Evolutionary conservation across 1,284 basidiomycete species (phyloP).

Genomic region (Mycosarcoma maydis): DNA sequence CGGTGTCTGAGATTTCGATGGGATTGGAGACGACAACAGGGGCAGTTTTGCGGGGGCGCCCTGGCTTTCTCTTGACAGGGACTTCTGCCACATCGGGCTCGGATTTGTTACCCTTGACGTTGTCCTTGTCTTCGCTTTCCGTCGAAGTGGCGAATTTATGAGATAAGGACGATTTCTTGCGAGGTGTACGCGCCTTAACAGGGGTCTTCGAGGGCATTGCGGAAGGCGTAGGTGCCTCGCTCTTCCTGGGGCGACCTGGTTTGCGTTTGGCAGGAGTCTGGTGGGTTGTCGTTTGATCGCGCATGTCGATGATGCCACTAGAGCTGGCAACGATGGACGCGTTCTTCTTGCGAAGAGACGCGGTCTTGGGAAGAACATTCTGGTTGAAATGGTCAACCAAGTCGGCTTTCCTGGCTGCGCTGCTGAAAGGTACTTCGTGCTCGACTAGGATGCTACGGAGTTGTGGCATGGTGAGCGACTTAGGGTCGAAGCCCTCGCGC

Average conservation of each 20-base stretch:
- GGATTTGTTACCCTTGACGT: conserved; percentile 2
- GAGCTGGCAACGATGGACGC: conserved; percentile 68
- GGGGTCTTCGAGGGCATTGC: conserved; percentile 2
- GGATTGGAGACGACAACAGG: conserved; percentile 16
- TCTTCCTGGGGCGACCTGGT: conserved; percentile 37
- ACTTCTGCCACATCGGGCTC: conserved; percentile 7
- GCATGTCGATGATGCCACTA: conserved; percentile 69
- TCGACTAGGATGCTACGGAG: conserved; percentile 82
- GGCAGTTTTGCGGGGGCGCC: conserved; percentile 39
- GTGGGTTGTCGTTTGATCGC: conserved; percentile 25
- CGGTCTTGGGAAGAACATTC: conserved; percentile 54
- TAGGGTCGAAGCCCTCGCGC: conserved; percentile 82
- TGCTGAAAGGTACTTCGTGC: conserved; percentile 81
- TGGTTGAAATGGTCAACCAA: conserved; percentile 82
- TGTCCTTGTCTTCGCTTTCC: conserved; percentile 25
- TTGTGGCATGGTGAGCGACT: conserved; percentile 80
- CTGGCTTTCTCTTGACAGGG: conserved; percentile 24
- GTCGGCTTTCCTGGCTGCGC: conserved; percentile 84
- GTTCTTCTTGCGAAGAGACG: conserved; percentile 71
- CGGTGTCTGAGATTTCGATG: conserved; percentile 71
- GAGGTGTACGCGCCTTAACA: conserved; percentile 18
- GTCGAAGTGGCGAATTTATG: conserved; percentile 11
- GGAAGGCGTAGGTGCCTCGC: conserved; percentile 28
- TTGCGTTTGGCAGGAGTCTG: conserved; percentile 43
- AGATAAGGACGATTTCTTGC: conserved; percentile 32